Percentiles rank a stretch among this genome's conserved stretches.
Conservation (phyloP, 108 stramenopile species). For the Cyclotella kingstonii region DNA sequence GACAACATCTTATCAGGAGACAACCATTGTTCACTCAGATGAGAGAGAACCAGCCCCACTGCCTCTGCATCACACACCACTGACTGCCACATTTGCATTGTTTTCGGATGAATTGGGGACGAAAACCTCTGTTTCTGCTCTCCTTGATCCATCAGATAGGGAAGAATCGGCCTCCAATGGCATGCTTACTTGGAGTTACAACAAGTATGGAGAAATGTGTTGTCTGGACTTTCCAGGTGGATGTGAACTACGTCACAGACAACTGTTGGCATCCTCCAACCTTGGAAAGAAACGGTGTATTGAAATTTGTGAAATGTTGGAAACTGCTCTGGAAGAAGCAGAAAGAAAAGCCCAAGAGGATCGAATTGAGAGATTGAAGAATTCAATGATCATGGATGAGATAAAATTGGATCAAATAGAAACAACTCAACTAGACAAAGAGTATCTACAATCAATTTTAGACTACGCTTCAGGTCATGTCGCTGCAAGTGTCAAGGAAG, state of each 20-base stretch:
- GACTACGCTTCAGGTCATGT: slow-evolving; percentile 76
- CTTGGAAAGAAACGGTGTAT: slow-evolving; percentile 45
- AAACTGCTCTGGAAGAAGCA: slow-evolving; percentile 64
- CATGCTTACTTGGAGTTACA: slow-evolving; percentile 74
- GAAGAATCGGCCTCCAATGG: slow-evolving; percentile 83
- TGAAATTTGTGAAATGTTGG: slow-evolving; percentile 64
- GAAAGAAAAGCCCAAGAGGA: slow-evolving; percentile 67
- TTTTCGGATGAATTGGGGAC: slow-evolving; percentile 64
- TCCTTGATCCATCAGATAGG: slow-evolving; percentile 78
- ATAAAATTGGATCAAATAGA: slow-evolving; percentile 8
- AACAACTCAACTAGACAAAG: slow-evolving; percentile 58
- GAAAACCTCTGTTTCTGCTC: slow-evolving; percentile 51
- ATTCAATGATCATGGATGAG: not conserved
- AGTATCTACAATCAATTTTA: slow-evolving; percentile 64
- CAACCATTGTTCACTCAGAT: slow-evolving; percentile 64
- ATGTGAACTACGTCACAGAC: slow-evolving; percentile 56
- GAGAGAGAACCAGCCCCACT: slow-evolving; percentile 89
- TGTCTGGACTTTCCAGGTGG: slow-evolving; percentile 80
- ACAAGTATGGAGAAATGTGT: slow-evolving; percentile 87
- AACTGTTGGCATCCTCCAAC: slow-evolving; percentile 55
- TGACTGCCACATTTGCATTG: slow-evolving; percentile 86
- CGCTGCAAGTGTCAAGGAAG: slow-evolving; percentile 70
- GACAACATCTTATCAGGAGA: slow-evolving; percentile 26
- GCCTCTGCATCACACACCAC: slow-evolving; percentile 91
- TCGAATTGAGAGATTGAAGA: slow-evolving; percentile 56